A percentile compares a stretch with the other conserved stretches of the same genome.
These are phyloP conservation scores for Ligustrum vulgare DNA, from an alignment of 257 asterid species.

Conservation along the genomic window DNA sequence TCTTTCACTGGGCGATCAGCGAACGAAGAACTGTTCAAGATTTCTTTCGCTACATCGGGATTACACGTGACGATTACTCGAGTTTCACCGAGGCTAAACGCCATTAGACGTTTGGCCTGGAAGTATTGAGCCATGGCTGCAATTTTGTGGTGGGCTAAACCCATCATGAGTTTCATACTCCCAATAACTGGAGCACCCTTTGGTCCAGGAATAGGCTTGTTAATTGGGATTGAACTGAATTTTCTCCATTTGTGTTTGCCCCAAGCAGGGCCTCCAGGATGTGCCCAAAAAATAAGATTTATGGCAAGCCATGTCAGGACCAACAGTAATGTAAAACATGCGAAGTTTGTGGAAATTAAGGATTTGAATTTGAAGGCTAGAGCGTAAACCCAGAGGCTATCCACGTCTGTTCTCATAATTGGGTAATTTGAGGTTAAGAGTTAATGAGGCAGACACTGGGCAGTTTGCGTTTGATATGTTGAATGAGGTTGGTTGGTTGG, in stretches of 20 bases:
- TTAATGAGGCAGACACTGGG: neutral
- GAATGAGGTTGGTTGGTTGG: neutral
- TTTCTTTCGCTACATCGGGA: conserved; percentile 60
- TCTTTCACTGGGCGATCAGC: conserved; percentile 75
- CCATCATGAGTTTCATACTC: conserved; percentile 73
- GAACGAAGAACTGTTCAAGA: conserved; percentile 52
- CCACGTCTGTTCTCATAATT: conserved; percentile 33
- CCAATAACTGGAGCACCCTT: conserved; percentile 70
- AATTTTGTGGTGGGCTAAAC: conserved; percentile 70
- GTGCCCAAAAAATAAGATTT: conserved; percentile 62
- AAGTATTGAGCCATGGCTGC: conserved; percentile 55
- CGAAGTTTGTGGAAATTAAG: conserved; percentile 25
- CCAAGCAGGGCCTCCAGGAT: conserved; percentile 92
- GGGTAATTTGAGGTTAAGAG: neutral
- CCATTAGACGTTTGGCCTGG: conserved; percentile 65
- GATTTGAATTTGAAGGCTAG: conserved; percentile 55
- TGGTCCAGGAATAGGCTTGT: conserved; percentile 69
- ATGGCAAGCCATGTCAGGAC: conserved; percentile 37
- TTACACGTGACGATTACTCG: conserved; percentile 64
- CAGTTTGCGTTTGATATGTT: neutral
- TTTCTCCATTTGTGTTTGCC: conserved; percentile 43
- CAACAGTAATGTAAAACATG: conserved; percentile 28
- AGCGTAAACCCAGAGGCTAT: conserved; percentile 60
- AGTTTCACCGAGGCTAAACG: conserved; percentile 73
- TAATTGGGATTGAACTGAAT: conserved; percentile 1